Percentiles rank a stretch among this genome's conserved stretches.
Conservation (phyloP, 169 alveolate genomes). For the Plasmodium vivax region DNA sequence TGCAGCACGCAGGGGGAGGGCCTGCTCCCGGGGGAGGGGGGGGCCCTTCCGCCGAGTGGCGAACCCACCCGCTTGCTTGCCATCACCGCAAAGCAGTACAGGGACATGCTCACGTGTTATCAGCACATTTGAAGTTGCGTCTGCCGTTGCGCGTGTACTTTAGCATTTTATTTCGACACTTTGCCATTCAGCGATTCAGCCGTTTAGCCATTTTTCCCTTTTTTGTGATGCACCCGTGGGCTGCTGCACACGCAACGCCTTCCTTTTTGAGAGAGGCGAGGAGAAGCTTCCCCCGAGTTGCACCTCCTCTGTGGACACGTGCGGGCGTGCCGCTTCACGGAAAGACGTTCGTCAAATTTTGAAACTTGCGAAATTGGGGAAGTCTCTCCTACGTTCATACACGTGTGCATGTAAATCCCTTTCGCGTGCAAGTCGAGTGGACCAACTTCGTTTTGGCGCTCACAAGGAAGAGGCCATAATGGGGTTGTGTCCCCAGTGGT, state of each 20-base stretch:
- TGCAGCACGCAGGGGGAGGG: not conserved
- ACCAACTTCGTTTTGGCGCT: not conserved
- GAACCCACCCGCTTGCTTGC: not conserved
- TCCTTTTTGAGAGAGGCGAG: not conserved
- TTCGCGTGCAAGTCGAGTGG: not conserved
- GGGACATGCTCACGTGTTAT: conserved; percentile 29
- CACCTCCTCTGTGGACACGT: not conserved
- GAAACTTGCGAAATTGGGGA: not conserved
- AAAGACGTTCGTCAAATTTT: not conserved
- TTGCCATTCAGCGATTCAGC: not conserved
- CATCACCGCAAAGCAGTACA: conserved; percentile 4
- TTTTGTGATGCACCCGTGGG: not conserved
- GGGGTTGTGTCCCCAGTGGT: not conserved
- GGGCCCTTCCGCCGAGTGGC: not conserved
- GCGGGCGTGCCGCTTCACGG: not conserved
- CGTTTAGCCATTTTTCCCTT: not conserved
- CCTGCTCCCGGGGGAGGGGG: not conserved
- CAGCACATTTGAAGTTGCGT: not conserved
- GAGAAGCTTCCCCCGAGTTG: not conserved
- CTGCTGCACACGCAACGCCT: not conserved
- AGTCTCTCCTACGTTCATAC: not conserved
- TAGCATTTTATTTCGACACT: not conserved
- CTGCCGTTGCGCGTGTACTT: not conserved
- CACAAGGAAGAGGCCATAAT: not conserved
- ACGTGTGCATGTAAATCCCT: not conserved